Evolutionary conservation across 1,284 basidiomycete genomes (phyloP).

Genomic region (Golubevia sp.): DNA sequence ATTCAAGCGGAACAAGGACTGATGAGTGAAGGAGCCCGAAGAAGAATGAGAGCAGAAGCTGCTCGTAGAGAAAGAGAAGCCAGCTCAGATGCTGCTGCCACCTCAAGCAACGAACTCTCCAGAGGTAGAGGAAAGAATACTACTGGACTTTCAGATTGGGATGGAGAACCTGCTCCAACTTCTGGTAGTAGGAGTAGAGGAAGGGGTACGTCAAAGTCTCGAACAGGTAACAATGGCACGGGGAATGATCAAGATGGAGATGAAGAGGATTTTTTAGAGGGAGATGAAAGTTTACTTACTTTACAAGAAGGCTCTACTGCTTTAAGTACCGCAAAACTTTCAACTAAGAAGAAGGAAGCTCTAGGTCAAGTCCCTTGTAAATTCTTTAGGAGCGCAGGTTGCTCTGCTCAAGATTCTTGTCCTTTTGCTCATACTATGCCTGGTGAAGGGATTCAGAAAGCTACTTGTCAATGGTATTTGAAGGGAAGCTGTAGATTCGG

Average conservation of each 20-base stretch:
- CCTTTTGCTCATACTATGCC: conserved; percentile 59
- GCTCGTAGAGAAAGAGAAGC: conserved; percentile 21
- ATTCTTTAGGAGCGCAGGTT: conserved; percentile 58
- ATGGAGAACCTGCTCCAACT: conserved; percentile 3
- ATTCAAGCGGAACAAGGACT: conserved; percentile 34
- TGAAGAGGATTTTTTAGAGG: neutral
- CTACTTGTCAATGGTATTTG: conserved; percentile 58
- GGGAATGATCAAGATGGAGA: neutral
- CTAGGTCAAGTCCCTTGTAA: conserved; percentile 62
- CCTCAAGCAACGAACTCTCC: neutral
- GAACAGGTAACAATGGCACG: neutral
- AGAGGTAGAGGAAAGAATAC: conserved; percentile 10
- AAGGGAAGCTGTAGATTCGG: conserved; percentile 60
- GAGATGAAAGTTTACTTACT: neutral
- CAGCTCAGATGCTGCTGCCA: conserved; percentile 3
- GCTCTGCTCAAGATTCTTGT: conserved; percentile 57
- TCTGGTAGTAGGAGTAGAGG: neutral
- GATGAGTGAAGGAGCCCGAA: conserved; percentile 33
- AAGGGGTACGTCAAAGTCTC: neutral
- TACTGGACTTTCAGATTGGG: conserved; percentile 15
- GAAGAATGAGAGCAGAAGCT: conserved; percentile 30
- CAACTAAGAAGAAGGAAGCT: conserved; percentile 59
- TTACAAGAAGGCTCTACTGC: conserved; percentile 27
- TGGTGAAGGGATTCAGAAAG: conserved; percentile 52
- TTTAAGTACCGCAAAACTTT: conserved; percentile 52